Conservation (phyloP, 495 filamentous ascomycete genomes). For the Penicillium psychrofluorescens region DNA sequence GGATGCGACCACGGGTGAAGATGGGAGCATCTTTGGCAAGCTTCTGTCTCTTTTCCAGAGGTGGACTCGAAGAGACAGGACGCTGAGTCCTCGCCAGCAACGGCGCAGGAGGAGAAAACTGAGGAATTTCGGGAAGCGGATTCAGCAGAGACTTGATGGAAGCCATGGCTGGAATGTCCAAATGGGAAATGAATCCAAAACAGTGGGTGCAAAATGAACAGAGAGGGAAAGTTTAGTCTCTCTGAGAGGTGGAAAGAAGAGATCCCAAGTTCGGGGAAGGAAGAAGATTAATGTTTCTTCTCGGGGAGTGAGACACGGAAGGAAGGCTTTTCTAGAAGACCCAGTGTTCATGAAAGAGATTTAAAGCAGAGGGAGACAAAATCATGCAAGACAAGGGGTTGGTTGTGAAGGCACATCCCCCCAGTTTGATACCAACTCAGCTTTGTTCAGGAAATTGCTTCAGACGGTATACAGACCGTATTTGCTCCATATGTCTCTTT, state of each 20-base stretch:
- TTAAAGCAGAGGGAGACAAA: background rate
- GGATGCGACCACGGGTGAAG: constrained; percentile 48
- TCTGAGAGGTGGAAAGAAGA: background rate
- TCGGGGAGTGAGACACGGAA: constrained; percentile 7
- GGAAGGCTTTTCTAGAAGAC: constrained; percentile 16
- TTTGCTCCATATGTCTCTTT: constrained; percentile 1
- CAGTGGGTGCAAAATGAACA: background rate
- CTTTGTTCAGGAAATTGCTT: constrained; percentile 2
- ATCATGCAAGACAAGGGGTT: constrained; percentile 10
- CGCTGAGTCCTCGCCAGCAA: background rate
- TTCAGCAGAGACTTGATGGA: constrained; percentile 28
- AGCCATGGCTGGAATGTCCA: constrained; percentile 15
- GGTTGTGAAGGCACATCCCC: background rate
- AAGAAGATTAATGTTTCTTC: constrained; percentile 1
- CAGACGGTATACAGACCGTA: background rate
- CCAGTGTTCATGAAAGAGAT: background rate
- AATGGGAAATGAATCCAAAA: background rate
- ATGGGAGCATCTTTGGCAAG: constrained; percentile 53
- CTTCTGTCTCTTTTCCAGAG: constrained; percentile 38
- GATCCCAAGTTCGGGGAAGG: background rate
- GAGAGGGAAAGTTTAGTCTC: background rate
- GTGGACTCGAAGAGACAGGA: constrained; percentile 10
- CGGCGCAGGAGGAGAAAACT: constrained; percentile 10
- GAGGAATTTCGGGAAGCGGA: constrained; percentile 10
- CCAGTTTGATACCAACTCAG: constrained; percentile 6